A percentile compares a stretch with the other conserved stretches of the same genome.
Evolutionary conservation across 1,284 basidiomycete species (phyloP).

Genomic region (Crepidotus sp.): DNA sequence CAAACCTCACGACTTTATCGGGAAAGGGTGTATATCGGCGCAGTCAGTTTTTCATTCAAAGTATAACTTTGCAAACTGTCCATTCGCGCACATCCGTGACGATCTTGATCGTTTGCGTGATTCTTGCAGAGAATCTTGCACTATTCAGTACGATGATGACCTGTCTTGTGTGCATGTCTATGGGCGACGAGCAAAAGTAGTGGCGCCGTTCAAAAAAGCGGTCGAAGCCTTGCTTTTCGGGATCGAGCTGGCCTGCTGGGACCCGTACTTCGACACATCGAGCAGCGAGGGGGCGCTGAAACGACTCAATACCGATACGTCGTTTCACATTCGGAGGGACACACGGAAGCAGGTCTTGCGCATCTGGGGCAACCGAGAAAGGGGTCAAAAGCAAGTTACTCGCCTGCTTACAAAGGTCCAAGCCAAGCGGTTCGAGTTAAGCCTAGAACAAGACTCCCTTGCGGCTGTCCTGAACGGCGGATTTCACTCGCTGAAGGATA

Average conservation of each 20-base stretch:
- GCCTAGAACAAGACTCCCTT: background rate
- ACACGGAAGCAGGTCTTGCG: constrained; percentile 7
- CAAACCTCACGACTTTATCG: constrained; percentile 10
- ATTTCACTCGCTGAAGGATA: constrained; percentile 5
- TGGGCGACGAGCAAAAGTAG: background rate
- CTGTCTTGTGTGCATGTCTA: constrained; percentile 10
- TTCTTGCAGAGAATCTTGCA: background rate
- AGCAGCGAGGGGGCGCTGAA: constrained; percentile 10
- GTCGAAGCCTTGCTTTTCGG: constrained; percentile 14
- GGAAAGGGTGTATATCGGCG: constrained; percentile 5
- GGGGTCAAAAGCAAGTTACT: constrained; percentile 10
- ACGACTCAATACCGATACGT: constrained; percentile 7
- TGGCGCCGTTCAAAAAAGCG: constrained; percentile 1
- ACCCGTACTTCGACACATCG: constrained; percentile 12
- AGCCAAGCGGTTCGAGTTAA: constrained; percentile 8
- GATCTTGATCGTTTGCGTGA: constrained; percentile 7
- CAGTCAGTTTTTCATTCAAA: constrained; percentile 6
- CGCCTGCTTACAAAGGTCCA: constrained; percentile 10
- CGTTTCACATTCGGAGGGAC: constrained; percentile 10
- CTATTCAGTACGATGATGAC: constrained; percentile 3
- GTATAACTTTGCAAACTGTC: constrained; percentile 7
- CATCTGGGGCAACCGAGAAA: constrained; percentile 11
- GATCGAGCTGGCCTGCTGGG: constrained; percentile 6
- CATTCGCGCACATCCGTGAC: constrained; percentile 8
- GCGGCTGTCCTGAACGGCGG: constrained; percentile 5